phyloP scores from a whole-genome alignment of 495 filamentous ascomycete species.

The Penicillium verhagenii region DNA sequence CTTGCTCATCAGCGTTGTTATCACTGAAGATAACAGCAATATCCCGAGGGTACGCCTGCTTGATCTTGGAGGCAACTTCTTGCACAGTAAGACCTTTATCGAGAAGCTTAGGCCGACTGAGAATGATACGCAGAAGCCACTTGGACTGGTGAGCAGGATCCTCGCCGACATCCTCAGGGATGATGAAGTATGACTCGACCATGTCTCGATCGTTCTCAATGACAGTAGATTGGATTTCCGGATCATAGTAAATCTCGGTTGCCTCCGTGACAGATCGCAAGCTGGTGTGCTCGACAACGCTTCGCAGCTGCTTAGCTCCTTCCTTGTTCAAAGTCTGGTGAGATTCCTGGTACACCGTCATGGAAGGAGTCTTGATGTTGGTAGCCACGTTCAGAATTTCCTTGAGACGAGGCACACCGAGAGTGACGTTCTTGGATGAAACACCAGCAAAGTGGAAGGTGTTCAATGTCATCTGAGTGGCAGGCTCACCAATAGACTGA shows the following conservation, averaged over 20 bases:
- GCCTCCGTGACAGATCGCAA: slow-evolving; percentile 85
- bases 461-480: slow-evolving; percentile 99
- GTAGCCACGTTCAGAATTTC: slow-evolving; percentile 97
- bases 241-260: slow-evolving; percentile 97
- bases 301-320: slow-evolving; percentile 80
- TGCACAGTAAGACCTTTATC: slow-evolving; percentile 92
- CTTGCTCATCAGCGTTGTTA: slow-evolving; percentile 93
- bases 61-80: slow-evolving; percentile 87
- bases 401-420: slow-evolving; percentile 98
- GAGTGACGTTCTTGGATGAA: slow-evolving; percentile 98
- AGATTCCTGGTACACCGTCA: slow-evolving; percentile 83
- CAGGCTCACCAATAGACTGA: slow-evolving; percentile 97
- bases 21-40: slow-evolving; percentile 95
- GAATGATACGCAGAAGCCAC: slow-evolving; percentile 92
- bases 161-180: slow-evolving; percentile 77
- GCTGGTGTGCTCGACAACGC: slow-evolving; percentile 90
- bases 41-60: slow-evolving; percentile 81
- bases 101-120: slow-evolving; percentile 88
- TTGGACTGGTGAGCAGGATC: slow-evolving; percentile 77
- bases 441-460: slow-evolving; percentile 99
- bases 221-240: slow-evolving; percentile 78
- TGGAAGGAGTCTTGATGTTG: slow-evolving; percentile 98
- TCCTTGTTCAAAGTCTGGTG: slow-evolving; percentile 62
- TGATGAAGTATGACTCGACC: slow-evolving; percentile 95
- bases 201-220: slow-evolving; percentile 89